These are phyloP conservation scores for Boechera divaricarpa DNA, from an alignment of 345 rosid genomes.

Conservation along the genomic window DNA sequence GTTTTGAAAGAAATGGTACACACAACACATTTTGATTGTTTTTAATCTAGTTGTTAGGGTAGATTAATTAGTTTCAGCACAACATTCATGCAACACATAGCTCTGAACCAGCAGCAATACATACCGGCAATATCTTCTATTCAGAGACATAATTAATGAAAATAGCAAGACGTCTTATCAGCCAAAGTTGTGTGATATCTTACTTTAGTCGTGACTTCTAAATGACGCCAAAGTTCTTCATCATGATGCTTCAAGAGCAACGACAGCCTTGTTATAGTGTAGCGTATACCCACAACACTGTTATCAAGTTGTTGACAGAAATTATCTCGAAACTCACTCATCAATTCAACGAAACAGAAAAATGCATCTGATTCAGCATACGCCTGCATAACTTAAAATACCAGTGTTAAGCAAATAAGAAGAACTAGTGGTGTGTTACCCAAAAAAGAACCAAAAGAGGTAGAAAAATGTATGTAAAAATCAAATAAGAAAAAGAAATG, in stretches of 20 bases:
- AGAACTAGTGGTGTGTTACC: background rate
- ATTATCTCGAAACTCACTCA: slow-evolving; percentile 96
- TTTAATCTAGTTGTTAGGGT: background rate
- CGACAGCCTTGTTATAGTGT: slow-evolving; percentile 79
- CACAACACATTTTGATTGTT: background rate
- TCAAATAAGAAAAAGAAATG: slow-evolving; percentile 24
- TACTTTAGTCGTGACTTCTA: slow-evolving; percentile 95
- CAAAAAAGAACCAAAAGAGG: slow-evolving; percentile 21
- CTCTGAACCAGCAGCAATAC: slow-evolving; percentile 18
- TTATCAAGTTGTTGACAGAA: slow-evolving; percentile 99
- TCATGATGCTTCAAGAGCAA: slow-evolving; percentile 88
- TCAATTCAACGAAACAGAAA: slow-evolving; percentile 91
- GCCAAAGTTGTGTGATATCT: slow-evolving; percentile 33
- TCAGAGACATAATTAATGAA: background rate
- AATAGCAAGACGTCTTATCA: background rate
- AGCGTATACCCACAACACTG: slow-evolving; percentile 95
- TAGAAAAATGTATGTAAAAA: slow-evolving; percentile 32
- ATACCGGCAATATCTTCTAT: background rate
- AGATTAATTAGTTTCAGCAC: background rate
- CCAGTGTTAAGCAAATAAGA: slow-evolving; percentile 43
- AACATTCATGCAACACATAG: slow-evolving; percentile 2
- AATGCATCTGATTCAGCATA: slow-evolving; percentile 92
- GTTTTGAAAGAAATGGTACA: background rate
- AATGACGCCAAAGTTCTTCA: slow-evolving; percentile 99
- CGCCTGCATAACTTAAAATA: slow-evolving; percentile 63